These are phyloP conservation scores for Diutina mesorugosa DNA, from an alignment of 1,139 yeast genomes.

Conservation along the genomic window DNA sequence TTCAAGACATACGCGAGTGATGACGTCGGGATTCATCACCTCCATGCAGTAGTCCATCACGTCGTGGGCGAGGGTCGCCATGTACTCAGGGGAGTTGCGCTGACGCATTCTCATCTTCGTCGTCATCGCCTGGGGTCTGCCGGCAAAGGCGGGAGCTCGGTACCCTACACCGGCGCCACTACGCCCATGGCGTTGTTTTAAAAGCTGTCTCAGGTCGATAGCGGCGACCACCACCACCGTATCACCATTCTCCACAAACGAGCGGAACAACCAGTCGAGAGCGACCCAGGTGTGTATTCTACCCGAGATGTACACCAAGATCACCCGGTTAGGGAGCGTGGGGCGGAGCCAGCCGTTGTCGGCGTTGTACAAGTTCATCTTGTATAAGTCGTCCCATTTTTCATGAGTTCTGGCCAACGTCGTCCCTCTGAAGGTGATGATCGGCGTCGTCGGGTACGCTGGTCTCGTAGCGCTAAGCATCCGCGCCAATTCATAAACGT, in stretches of 20 bases:
- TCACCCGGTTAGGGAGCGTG: constrained; percentile 36
- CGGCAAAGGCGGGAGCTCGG: constrained; percentile 3
- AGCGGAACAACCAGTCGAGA: constrained; percentile 50
- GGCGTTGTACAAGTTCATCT: constrained; percentile 16
- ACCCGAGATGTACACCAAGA: constrained; percentile 56
- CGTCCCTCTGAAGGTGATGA: constrained; percentile 38
- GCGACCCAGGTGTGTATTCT: constrained; percentile 73
- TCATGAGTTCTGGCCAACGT: constrained; percentile 34
- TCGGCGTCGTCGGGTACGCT: constrained; percentile 40
- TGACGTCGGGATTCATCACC: constrained; percentile 32
- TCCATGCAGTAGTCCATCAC: constrained; percentile 35
- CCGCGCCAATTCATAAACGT: constrained; percentile 5
- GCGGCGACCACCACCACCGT: constrained; percentile 44
- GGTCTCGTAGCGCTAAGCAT: constrained; percentile 5
- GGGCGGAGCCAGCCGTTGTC: constrained; percentile 14
- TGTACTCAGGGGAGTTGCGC: constrained; percentile 22
- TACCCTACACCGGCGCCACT: no score
- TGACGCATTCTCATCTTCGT: constrained; percentile 19
- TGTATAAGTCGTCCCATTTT: constrained; percentile 25
- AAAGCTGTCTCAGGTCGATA: constrained; percentile 8
- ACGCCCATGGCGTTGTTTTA: background rate
- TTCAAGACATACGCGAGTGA: constrained; percentile 50
- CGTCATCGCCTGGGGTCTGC: constrained; percentile 17
- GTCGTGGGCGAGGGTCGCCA: constrained; percentile 22
- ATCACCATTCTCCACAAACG: constrained; percentile 48